These are phyloP conservation scores for Nakazawaea laoshanensis DNA, from an alignment of 805 yeast genomes.

Conservation along the genomic window DNA sequence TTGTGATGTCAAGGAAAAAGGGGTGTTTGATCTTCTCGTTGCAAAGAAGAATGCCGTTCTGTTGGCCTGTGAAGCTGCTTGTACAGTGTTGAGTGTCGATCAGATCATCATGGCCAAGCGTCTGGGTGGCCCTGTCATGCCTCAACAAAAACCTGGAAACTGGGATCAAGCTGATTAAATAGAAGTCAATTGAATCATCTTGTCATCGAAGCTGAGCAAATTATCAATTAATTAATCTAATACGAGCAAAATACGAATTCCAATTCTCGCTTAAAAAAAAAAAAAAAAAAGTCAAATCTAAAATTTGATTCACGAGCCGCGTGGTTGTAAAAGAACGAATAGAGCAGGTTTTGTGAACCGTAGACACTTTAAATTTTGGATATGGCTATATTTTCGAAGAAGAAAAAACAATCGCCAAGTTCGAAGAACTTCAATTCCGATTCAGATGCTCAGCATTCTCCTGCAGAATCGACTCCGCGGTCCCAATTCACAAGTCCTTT, in stretches of 20 bases:
- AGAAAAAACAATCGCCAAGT: slow-evolving; percentile 11
- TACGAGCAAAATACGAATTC: too few species aligned
- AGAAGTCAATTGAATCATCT: not conserved
- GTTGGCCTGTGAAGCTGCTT: slow-evolving; percentile 93
- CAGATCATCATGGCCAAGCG: slow-evolving; percentile 98
- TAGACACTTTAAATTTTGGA: too few species aligned
- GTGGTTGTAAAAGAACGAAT: too few species aligned
- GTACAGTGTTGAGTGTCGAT: slow-evolving; percentile 84
- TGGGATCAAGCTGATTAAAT: slow-evolving; percentile 88
- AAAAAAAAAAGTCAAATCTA: too few species aligned
- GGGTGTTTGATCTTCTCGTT: slow-evolving; percentile 71
- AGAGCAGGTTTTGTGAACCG: too few species aligned
- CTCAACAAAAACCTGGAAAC: slow-evolving; percentile 85
- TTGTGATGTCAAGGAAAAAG: slow-evolving; percentile 58
- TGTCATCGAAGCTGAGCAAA: not conserved
- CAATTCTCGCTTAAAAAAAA: too few species aligned
- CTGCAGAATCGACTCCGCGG: too few species aligned
- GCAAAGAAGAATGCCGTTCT: slow-evolving; percentile 82
- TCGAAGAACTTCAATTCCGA: slow-evolving; percentile 11
- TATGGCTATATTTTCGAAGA: slow-evolving; percentile 18
- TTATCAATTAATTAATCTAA: not conserved
- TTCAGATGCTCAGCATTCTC: too few species aligned
- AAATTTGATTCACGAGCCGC: too few species aligned
- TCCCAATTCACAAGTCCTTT: too few species aligned
- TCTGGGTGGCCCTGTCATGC: slow-evolving; percentile 96